Evolutionary conservation across 2,329 filamentous ascomycete genomes (phyloP).

Genomic region (Lachnellula subtilissima): DNA sequence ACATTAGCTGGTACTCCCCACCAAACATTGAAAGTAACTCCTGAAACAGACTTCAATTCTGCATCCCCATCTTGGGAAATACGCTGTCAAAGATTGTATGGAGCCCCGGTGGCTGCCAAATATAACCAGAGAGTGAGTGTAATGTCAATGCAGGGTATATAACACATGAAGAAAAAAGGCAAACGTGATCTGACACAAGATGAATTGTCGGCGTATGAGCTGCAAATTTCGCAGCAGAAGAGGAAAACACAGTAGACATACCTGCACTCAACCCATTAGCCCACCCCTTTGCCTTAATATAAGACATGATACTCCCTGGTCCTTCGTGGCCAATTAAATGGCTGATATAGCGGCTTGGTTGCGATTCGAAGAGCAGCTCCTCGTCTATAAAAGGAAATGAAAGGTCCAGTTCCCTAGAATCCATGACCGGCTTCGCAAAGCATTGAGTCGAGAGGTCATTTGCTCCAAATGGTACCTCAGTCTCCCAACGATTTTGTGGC

Average conservation of each 20-base stretch:
- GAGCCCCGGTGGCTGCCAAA: neutral
- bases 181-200: too few species aligned
- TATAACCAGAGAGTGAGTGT: neutral
- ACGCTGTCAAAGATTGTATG: neutral
- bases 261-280: constrained; percentile 60
- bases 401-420: constrained; percentile 60
- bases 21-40: too few species aligned
- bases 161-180: too few species aligned
- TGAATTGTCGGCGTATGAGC: neutral
- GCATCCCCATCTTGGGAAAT: neutral
- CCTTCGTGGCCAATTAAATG: constrained; percentile 72
- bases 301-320: constrained; percentile 67
- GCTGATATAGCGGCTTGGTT: constrained; percentile 65
- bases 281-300: constrained; percentile 69
- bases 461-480: constrained; percentile 52
- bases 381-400: constrained; percentile 67
- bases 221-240: neutral
- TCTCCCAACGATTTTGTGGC: constrained; percentile 61
- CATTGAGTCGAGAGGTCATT: constrained; percentile 60
- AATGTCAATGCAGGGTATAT: too few species aligned
- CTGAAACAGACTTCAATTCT: too few species aligned
- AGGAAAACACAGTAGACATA: constrained; percentile 14
- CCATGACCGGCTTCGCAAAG: constrained; percentile 70
- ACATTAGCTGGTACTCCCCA: neutral
- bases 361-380: constrained; percentile 60